Conservation (phyloP, 805 yeast species). For the Ogataea angusta region DNA sequence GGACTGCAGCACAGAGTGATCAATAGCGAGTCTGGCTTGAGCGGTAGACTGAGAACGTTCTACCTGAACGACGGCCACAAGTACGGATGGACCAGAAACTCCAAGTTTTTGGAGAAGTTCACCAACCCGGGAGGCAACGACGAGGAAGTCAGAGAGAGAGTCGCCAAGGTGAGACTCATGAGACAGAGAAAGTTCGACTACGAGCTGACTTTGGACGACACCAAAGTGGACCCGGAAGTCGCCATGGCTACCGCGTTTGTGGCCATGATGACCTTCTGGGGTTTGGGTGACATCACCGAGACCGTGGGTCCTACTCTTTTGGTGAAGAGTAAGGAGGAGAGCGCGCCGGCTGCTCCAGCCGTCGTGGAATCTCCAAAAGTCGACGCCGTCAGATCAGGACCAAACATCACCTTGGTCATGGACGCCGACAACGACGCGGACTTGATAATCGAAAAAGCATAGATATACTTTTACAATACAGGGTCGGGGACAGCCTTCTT, state of each 20-base stretch:
- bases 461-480: conserved; percentile 5
- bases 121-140: conserved; percentile 54
- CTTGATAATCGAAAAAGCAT: conserved; percentile 30
- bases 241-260: conserved; percentile 60
- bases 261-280: conserved; percentile 69
- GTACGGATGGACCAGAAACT: conserved; percentile 53
- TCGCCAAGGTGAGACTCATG: conserved; percentile 54
- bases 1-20: conserved; percentile 46
- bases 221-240: conserved; percentile 44
- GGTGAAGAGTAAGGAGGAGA: conserved; percentile 11
- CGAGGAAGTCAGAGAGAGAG: conserved; percentile 51
- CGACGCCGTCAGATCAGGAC: conserved; percentile 10
- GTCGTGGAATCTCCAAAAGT: neutral
- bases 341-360: conserved; percentile 9
- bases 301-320: conserved; percentile 50
- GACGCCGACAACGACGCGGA: conserved; percentile 32
- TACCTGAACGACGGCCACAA: conserved; percentile 50
- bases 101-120: conserved; percentile 50
- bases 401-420: conserved; percentile 30
- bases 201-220: conserved; percentile 51
- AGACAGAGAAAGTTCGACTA: conserved; percentile 59
- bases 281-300: conserved; percentile 48
- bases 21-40: conserved; percentile 34
- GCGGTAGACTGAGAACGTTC: conserved; percentile 45
- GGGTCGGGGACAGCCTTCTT: conserved; percentile 11